phyloP scores from a whole-genome alignment of 345 rosid species.

The Punica granatum region DNA sequence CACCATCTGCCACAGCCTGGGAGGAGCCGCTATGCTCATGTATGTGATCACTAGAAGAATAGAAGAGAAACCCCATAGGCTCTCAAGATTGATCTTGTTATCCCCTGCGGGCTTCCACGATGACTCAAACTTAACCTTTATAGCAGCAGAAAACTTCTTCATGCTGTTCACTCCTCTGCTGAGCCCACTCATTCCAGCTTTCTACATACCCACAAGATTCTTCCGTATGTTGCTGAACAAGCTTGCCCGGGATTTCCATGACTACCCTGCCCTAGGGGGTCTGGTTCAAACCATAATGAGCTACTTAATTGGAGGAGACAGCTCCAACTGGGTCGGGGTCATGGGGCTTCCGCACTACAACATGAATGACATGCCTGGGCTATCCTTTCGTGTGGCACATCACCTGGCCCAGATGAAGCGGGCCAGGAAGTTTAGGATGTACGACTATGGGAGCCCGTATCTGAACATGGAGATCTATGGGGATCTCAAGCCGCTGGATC shows the following conservation, averaged over 20 bases:
- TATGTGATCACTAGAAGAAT: conserved; percentile 55
- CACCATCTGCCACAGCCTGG: conserved; percentile 87
- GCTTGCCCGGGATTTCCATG: conserved; percentile 87
- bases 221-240: conserved; percentile 95
- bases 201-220: conserved; percentile 92
- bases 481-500: conserved; percentile 73
- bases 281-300: conserved; percentile 91
- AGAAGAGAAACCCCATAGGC: conserved; percentile 76
- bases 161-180: conserved; percentile 55
- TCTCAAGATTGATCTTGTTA: conserved; percentile 63
- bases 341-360: conserved; percentile 90
- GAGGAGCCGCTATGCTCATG: conserved; percentile 92
- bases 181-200: conserved; percentile 53
- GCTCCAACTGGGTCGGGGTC: conserved; percentile 98
- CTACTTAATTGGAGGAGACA: conserved; percentile 82
- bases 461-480: conserved; percentile 71
- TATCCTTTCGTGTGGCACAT: conserved; percentile 66
- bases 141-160: conserved; percentile 44
- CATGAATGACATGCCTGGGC: conserved; percentile 98
- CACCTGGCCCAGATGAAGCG: conserved; percentile 93
- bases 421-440: conserved; percentile 67
- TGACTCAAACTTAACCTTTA: conserved; percentile 57
- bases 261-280: conserved; percentile 96
- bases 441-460: conserved; percentile 64
- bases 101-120: conserved; percentile 98